These are phyloP conservation scores for Schizopora paradoxa DNA, from an alignment of 1,284 basidiomycete species.

Conservation along the genomic window DNA sequence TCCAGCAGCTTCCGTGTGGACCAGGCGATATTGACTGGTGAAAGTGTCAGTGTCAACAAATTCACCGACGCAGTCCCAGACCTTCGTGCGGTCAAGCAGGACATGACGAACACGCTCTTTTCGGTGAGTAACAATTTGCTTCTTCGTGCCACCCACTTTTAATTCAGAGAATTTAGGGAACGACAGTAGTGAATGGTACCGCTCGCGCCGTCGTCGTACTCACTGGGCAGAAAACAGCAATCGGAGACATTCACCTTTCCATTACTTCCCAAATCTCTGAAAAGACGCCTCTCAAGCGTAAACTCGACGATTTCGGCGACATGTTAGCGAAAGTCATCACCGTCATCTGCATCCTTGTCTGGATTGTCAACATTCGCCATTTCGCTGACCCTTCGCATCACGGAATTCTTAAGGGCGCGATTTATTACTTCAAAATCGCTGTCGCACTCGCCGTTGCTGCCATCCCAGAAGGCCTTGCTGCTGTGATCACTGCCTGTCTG, in stretches of 20 bases:
- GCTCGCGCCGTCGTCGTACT: constrained; percentile 81
- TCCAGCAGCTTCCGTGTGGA: constrained; percentile 91
- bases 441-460: constrained; percentile 95
- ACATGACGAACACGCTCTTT: constrained; percentile 94
- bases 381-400: constrained; percentile 91
- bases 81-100: constrained; percentile 83
- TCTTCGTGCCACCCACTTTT: neutral
- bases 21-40: constrained; percentile 92
- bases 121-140: constrained; percentile 47
- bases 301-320: constrained; percentile 95
- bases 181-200: constrained; percentile 88
- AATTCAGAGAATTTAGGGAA: constrained; percentile 51
- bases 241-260: constrained; percentile 92
- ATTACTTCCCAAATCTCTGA: constrained; percentile 86
- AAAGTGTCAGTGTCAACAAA: constrained; percentile 86
- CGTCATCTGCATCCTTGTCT: constrained; percentile 92
- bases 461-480: constrained; percentile 92
- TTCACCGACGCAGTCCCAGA: constrained; percentile 62
- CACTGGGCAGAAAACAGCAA: constrained; percentile 83
- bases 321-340: constrained; percentile 93
- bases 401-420: constrained; percentile 83
- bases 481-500: constrained; percentile 94
- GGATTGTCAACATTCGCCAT: constrained; percentile 92
- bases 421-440: constrained; percentile 98
- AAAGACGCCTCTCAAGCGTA: constrained; percentile 93